Evolutionary conservation across 163 green algal species (phyloP).

Genomic region (Scenedesmus sp.): DNA sequence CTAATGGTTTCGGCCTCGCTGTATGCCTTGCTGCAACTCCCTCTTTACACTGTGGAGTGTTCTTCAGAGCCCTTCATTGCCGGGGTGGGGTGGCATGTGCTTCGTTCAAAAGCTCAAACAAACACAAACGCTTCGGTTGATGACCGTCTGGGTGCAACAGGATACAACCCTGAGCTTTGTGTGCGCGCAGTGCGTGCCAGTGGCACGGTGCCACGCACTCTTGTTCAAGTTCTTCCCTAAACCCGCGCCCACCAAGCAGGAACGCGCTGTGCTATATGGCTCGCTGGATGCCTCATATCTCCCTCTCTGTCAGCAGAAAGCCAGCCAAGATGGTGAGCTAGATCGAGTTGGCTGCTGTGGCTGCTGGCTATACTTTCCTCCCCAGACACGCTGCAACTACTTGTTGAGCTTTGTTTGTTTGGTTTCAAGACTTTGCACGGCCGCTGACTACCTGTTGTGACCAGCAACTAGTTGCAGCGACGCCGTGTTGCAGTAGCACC

Average conservation of each 20-base stretch:
- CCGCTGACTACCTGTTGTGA: background rate
- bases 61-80: no score
- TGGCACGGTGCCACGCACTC: no score
- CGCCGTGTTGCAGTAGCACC: background rate
- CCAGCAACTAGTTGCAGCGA: background rate
- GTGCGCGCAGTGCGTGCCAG: no score
- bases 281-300: background rate
- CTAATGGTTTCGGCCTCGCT: no score
- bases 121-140: no score
- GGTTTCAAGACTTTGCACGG: background rate
- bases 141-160: no score
- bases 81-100: no score
- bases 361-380: background rate
- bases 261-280: background rate
- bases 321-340: slow-evolving; percentile 60
- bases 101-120: no score
- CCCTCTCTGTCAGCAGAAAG: slow-evolving; percentile 42
- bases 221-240: slow-evolving; percentile 1
- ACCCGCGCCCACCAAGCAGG: slow-evolving; percentile 14
- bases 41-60: no score
- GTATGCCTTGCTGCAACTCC: no score
- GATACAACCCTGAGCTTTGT: background rate
- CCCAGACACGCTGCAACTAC: background rate
- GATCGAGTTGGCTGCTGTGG: background rate
- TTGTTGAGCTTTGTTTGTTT: background rate